Evolutionary conservation across 805 yeast genomes (phyloP).

Genomic region (Saturnispora sekii): DNA sequence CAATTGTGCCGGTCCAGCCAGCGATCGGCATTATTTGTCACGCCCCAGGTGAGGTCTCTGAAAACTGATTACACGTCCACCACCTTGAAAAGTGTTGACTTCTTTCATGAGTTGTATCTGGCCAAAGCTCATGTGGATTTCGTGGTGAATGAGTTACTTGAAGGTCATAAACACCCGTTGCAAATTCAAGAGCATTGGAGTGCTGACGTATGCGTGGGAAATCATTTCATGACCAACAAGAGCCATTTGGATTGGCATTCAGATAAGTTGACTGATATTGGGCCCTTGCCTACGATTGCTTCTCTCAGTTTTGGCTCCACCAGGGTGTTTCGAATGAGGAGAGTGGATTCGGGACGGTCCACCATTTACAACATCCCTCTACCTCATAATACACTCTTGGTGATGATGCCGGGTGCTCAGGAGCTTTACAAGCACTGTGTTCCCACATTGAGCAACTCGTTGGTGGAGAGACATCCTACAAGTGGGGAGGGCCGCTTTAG

Average conservation of each 20-base stretch:
- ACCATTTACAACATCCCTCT: slow-evolving; percentile 43
- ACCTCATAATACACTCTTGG: slow-evolving; percentile 58
- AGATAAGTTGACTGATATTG: slow-evolving; percentile 61
- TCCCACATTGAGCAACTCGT: slow-evolving; percentile 34
- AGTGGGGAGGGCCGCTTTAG: slow-evolving; percentile 48
- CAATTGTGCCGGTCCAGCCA: slow-evolving; percentile 54
- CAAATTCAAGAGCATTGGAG: slow-evolving; percentile 38
- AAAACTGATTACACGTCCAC: slow-evolving; percentile 1
- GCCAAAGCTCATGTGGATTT: slow-evolving; percentile 12
- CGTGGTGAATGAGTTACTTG: slow-evolving; percentile 15
- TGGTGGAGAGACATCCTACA: slow-evolving; percentile 31
- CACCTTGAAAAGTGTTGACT: neutral
- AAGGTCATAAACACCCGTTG: slow-evolving; percentile 24
- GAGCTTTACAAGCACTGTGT: slow-evolving; percentile 66
- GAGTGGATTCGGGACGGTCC: slow-evolving; percentile 22
- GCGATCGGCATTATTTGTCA: slow-evolving; percentile 30
- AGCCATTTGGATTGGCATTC: slow-evolving; percentile 67
- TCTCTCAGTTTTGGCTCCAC: slow-evolving; percentile 63
- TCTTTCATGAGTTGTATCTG: slow-evolving; percentile 13
- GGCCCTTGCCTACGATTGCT: slow-evolving; percentile 62
- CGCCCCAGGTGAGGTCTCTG: neutral
- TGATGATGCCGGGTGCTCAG: slow-evolving; percentile 77
- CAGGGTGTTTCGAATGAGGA: slow-evolving; percentile 53
- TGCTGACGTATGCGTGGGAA: slow-evolving; percentile 45
- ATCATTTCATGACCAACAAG: slow-evolving; percentile 40